Base-by-base conservation (phyloP, 352 stramenopile genomes). In the Globisporangium acanthophoron region DNA sequence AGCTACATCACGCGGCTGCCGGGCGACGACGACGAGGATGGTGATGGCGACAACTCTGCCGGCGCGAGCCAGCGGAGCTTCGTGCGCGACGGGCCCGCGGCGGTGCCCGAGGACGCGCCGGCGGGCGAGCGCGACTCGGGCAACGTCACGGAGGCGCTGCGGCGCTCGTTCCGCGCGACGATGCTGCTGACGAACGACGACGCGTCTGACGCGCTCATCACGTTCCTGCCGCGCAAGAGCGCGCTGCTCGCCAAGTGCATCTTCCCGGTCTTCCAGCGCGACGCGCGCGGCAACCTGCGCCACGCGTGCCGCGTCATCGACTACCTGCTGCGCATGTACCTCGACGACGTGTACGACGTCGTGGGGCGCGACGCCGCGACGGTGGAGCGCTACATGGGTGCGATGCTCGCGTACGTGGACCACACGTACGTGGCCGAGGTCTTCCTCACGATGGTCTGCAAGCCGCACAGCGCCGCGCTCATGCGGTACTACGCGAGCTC, bases 101-200 rank as follows among this genome's bases (percentile, higher is more conserved):
- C 15, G 16, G 7, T 46, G 3, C 37, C 40, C 40, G 40, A n/a
- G 16, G 40, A 46, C 40, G 40, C 16, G 16, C 40, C 40, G 16
- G 5, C 40, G 40, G 44, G 7, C 8, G 44, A 49, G 24, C 61
- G 70, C 16, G 75, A 85, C 37, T 33, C 51, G 20, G 66, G 64
- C 11, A 58, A 77, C 31, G 85, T 90, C 31, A 79, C 82, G 37
- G 66, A 75, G 18, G 83, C 85, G 37, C 61, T 96, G 58, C 65
- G 88, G 53, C 69, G 76, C 54, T 92, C 83, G 49, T 93, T 90
- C 70, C 78, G 80, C 54, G 89, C 87, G 46, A 96, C 87, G 51
- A 95, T 96, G 85, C 64, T 97, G 63, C 70, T 97, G 50, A 89
- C 88, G 44, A 94, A 85, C 65, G 86, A 94, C 49, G 82, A 96